Evolutionary conservation across 2,329 filamentous ascomycete species (phyloP).

Genomic region (Neonectria hederae): DNA sequence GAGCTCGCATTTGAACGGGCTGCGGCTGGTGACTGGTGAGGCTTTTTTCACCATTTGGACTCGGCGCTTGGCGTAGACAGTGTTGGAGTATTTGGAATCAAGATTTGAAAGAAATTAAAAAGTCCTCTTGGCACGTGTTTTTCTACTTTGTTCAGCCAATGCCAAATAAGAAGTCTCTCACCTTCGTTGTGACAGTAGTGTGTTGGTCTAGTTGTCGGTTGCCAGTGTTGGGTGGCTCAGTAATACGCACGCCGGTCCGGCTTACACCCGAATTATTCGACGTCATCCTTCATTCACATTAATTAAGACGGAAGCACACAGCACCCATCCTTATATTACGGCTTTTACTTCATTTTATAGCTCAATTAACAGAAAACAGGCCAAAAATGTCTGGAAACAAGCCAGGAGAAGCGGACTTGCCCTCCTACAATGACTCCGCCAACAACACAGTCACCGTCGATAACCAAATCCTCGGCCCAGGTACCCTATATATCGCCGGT

Average conservation of each 20-base stretch:
- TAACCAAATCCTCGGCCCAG: conserved; percentile 40
- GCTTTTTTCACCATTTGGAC: not conserved
- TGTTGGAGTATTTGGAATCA: not conserved
- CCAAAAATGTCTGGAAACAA: conserved; percentile 26
- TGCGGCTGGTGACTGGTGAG: not conserved
- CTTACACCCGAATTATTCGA: conserved; percentile 18
- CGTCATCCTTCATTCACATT: conserved; percentile 29
- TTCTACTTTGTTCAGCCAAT: not conserved
- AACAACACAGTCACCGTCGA: conserved; percentile 13
- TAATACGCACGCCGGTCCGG: not conserved
- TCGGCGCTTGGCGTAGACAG: not conserved
- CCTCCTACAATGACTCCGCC: conserved; percentile 38
- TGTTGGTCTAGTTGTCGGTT: not conserved
- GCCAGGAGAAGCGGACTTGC: conserved; percentile 26
- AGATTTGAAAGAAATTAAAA: not conserved
- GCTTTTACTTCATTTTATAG: not conserved
- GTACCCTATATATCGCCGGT: conserved; percentile 46
- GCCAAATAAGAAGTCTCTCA: not conserved
- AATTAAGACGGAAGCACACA: not conserved
- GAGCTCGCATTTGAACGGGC: conserved; percentile 33
- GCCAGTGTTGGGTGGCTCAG: not conserved
- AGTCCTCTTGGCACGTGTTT: not conserved
- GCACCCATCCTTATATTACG: not conserved
- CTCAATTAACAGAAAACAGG: not conserved
- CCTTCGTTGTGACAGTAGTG: not conserved